A percentile compares a stretch with the other conserved stretches of the same genome.
These are phyloP conservation scores for Cutaneotrichosporon spelunceum DNA, from an alignment of 1,284 basidiomycete genomes.

Conservation along the genomic window DNA sequence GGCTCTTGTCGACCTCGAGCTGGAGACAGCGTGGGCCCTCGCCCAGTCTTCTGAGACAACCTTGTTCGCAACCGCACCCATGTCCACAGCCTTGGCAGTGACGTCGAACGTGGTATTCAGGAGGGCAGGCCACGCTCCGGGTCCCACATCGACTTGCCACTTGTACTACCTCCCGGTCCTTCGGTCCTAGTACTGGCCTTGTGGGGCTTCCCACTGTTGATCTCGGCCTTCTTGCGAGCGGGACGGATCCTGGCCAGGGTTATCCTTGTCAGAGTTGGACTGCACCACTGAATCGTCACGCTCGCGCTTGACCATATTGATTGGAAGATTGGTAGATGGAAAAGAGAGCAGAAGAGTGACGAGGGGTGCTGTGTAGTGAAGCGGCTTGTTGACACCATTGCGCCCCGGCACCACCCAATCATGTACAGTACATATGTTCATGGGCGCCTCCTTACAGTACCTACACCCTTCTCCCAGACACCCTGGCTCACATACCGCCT, in stretches of 20 bases:
- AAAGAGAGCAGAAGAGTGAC: not conserved
- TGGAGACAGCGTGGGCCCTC: not conserved
- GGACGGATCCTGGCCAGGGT: not conserved
- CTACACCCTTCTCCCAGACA: not conserved
- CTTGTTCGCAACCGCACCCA: not conserved
- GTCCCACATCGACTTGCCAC: conserved; percentile 18
- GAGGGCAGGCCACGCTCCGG: conserved; percentile 2
- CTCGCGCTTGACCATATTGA: not conserved
- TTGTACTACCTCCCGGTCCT: not conserved
- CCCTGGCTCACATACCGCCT: not conserved
- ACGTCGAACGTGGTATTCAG: conserved; percentile 4
- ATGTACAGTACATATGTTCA: not conserved
- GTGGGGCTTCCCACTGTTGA: not conserved
- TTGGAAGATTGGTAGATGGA: not conserved
- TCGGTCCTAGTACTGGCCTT: conserved; percentile 3
- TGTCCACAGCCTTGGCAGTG: not conserved
- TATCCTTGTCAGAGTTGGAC: not conserved
- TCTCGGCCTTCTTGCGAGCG: not conserved
- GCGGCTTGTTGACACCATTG: not conserved
- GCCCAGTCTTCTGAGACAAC: not conserved
- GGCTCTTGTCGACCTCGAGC: conserved; percentile 11
- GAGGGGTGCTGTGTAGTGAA: not conserved
- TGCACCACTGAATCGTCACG: not conserved
- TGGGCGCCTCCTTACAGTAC: not conserved
- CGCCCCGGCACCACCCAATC: not conserved